Base-by-base conservation (phyloP, 2,329 filamentous ascomycete species). In the Stemphylium lycopersici region DNA sequence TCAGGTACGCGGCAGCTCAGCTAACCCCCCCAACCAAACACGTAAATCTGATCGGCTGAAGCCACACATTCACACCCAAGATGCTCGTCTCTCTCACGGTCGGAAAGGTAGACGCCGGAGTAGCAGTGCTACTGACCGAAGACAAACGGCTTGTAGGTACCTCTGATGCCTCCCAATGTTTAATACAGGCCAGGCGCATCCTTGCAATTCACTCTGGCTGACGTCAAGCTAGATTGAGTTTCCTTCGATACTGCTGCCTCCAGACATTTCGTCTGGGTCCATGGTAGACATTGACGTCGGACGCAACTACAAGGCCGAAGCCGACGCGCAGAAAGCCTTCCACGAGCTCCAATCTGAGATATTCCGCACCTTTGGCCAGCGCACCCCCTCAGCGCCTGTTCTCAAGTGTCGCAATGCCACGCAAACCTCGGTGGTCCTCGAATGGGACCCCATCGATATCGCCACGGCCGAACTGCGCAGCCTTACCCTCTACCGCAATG, bases 51-150 rank as follows among this genome's bases (percentile, higher is more conserved):
- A 39, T 46, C 20, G 7, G 26, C 38, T 40, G 22, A 13, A 34
- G 44, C 26, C 55, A 48, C 18, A 32, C 54, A 22, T 29, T 32
- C 32, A 15, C 49, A 38, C 56, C 26, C 66, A 83, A 75, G 45
- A 98, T 99, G 95, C 84, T 98, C 72, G 91, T 99, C 79, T 98
- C 95, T 65, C 84, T 99, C 74, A 98, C 93, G 45, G 95, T 99
- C 78, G 95, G 95, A 82, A 99, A 99, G 82, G 95, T 99, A 79
- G 95, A 99, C 79, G 95, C 95, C 70, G 95, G 95, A 78, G 93
- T 99, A 74, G 96, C 95, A 44, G 95, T 99, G 59, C 88, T 99
- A 50, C 81, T 99, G 72, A 99, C 95, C 42, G 90, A 96, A 74
- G 95, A 99, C 78, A 98, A 98, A 79, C 89, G 95, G 74, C 84